Conservation (phyloP, 306 rosid genomes). For the Arachis stenosperma region DNA sequence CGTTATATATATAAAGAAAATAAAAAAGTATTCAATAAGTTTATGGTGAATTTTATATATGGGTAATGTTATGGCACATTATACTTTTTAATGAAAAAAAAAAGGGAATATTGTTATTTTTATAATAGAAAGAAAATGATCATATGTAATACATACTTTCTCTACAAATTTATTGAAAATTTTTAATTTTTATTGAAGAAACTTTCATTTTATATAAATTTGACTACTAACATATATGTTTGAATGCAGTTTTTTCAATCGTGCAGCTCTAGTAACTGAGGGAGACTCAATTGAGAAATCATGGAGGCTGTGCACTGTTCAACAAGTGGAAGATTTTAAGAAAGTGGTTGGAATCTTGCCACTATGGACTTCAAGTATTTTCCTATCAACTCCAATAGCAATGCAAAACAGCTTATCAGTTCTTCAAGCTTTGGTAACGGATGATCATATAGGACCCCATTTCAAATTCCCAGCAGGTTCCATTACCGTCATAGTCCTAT, state of each 20-base stretch:
- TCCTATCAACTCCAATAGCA: slow-evolving; percentile 54
- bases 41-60: too few species aligned
- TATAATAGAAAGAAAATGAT: too few species aligned
- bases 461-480: slow-evolving; percentile 60
- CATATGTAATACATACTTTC: too few species aligned
- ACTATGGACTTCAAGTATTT: slow-evolving; percentile 54
- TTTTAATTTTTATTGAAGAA: too few species aligned
- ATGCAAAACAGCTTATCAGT: slow-evolving; percentile 50
- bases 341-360: slow-evolving; percentile 50
- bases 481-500: slow-evolving; percentile 33
- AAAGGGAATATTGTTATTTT: too few species aligned
- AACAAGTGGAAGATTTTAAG: slow-evolving; percentile 69
- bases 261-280: slow-evolving; percentile 51
- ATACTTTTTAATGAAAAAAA: too few species aligned
- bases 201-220: too few species aligned
- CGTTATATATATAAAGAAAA: too few species aligned
- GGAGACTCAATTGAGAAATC: slow-evolving; percentile 57
- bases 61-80: too few species aligned
- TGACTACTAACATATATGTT: neutral
- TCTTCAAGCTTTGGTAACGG: slow-evolving; percentile 66
- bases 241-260: slow-evolving; percentile 54
- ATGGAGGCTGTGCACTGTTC: slow-evolving; percentile 60
- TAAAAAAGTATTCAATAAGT: too few species aligned
- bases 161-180: too few species aligned
- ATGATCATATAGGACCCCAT: slow-evolving; percentile 58